A percentile compares a stretch with the other conserved stretches of the same genome.
These are phyloP conservation scores for Triticum dicoccoides DNA, from an alignment of 176 grass and related monocot species.

Conservation along the genomic window DNA sequence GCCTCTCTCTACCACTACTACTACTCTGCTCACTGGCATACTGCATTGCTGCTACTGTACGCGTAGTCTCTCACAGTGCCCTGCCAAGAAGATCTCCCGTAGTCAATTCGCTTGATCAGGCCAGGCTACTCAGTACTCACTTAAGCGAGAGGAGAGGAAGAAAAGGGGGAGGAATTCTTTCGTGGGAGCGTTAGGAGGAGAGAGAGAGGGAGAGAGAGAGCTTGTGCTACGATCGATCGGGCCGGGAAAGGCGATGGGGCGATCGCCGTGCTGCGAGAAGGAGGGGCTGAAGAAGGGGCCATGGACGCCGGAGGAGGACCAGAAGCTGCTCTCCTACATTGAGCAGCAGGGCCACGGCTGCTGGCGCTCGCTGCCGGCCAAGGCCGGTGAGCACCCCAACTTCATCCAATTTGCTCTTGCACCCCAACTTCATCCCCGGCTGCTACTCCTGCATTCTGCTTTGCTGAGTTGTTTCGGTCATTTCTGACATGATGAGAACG, in stretches of 20 bases:
- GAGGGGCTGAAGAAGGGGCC: conserved; percentile 90
- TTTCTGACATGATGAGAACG: not conserved
- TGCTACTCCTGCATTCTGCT: not conserved
- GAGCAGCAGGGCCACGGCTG: conserved; percentile 81
- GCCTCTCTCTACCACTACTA: not conserved
- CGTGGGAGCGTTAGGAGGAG: not conserved
- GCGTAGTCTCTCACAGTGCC: not conserved
- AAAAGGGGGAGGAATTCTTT: too few relatives aligned
- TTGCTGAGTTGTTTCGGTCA: too few relatives aligned
- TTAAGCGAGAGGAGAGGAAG: not conserved
- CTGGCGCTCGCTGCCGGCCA: conserved; percentile 61
- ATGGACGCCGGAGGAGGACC: conserved; percentile 94
- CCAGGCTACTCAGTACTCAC: not conserved
- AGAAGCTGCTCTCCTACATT: conserved; percentile 95
- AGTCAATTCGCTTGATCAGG: conserved; percentile 39
- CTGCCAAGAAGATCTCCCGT: conserved; percentile 34
- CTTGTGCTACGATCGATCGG: not conserved
- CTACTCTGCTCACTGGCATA: conserved; percentile 22
- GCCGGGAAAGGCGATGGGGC: conserved; percentile 46
- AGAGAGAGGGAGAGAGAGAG: not conserved
- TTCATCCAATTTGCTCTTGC: not conserved
- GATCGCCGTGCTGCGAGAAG: conserved; percentile 96
- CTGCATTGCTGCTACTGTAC: conserved; percentile 17
- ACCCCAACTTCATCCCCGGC: not conserved
- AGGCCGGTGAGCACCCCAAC: conserved; percentile 32